A percentile compares a stretch with the other conserved stretches of the same genome.
These are phyloP conservation scores for Exserohilum rostratum DNA, from an alignment of 2,329 filamentous ascomycete genomes.

Conservation along the genomic window DNA sequence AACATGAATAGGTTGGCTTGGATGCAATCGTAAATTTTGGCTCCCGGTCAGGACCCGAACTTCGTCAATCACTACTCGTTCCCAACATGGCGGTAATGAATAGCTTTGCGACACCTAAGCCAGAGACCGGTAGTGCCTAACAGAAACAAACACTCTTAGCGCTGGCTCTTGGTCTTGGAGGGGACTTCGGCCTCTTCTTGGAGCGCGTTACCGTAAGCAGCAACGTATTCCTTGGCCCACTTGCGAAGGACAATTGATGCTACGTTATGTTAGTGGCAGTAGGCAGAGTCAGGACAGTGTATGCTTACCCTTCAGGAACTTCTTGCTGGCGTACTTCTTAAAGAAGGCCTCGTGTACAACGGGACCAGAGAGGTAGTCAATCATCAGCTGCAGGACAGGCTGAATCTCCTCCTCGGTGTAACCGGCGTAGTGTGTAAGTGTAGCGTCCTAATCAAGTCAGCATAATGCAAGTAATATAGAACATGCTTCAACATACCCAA, in stretches of 20 bases:
- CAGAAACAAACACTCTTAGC: slow-evolving; percentile 26
- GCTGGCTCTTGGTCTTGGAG: slow-evolving; percentile 30
- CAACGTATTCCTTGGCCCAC: slow-evolving; percentile 81
- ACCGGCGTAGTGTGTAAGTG: slow-evolving; percentile 86
- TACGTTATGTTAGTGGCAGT: slow-evolving; percentile 47
- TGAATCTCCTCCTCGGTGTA: slow-evolving; percentile 93
- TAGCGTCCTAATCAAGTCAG: slow-evolving; percentile 68
- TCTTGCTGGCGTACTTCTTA: slow-evolving; percentile 99
- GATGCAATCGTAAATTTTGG: slow-evolving; percentile 24
- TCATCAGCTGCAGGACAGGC: slow-evolving; percentile 90
- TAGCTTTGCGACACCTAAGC: slow-evolving; percentile 17
- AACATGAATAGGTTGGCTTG: slow-evolving; percentile 39
- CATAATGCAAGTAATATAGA: background rate
- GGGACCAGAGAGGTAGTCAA: slow-evolving; percentile 91
- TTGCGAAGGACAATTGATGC: slow-evolving; percentile 89
- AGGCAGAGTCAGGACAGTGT: background rate
- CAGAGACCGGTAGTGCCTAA: slow-evolving; percentile 25
- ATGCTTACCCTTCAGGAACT: slow-evolving; percentile 89
- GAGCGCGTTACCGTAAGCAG: slow-evolving; percentile 39
- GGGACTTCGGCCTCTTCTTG: slow-evolving; percentile 28
- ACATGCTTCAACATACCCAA: slow-evolving; percentile 69
- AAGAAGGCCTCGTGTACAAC: slow-evolving; percentile 97
- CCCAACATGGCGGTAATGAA: slow-evolving; percentile 9
- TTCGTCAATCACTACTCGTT: slow-evolving; percentile 14
- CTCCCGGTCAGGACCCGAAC: slow-evolving; percentile 14